phyloP scores from a whole-genome alignment of 305 asterid genomes.

The Fraxinus sp. region DNA sequence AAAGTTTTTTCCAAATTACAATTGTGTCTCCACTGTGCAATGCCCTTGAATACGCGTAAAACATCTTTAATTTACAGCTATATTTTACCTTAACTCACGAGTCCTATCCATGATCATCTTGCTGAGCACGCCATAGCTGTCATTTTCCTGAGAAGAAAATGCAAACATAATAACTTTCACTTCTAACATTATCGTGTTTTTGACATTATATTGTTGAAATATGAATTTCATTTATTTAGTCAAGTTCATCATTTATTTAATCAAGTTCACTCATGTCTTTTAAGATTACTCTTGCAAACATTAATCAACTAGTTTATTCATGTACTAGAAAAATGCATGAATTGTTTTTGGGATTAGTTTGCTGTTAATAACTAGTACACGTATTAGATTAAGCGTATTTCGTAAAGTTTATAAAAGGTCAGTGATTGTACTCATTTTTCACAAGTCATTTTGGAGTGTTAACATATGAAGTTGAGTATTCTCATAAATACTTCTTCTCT shows the following conservation, averaged over 20 bases:
- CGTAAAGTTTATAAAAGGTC: not conserved
- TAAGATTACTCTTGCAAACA: not conserved
- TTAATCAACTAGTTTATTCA: not conserved
- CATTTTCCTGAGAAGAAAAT: slow-evolving; percentile 28
- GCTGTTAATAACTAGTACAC: not conserved
- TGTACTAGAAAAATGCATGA: not conserved
- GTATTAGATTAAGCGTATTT: not conserved
- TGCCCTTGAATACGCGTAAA: not conserved
- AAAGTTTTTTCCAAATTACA: not conserved
- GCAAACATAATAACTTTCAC: not conserved
- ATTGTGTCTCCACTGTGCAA: not conserved
- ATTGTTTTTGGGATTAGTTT: too few relatives aligned
- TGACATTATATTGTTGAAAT: not conserved
- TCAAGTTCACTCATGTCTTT: not conserved
- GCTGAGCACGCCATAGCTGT: slow-evolving; percentile 33
- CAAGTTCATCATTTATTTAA: not conserved
- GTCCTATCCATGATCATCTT: slow-evolving; percentile 46
- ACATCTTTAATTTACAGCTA: not conserved
- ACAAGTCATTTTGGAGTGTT: too few relatives aligned
- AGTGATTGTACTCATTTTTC: not conserved
- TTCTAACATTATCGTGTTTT: not conserved
- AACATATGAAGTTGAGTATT: too few relatives aligned
- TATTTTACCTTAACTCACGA: slow-evolving; percentile 53
- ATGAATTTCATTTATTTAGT: not conserved
- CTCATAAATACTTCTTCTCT: too few relatives aligned